Base-by-base conservation (phyloP, 257 asterid species). In the Solanum pennellii region DNA sequence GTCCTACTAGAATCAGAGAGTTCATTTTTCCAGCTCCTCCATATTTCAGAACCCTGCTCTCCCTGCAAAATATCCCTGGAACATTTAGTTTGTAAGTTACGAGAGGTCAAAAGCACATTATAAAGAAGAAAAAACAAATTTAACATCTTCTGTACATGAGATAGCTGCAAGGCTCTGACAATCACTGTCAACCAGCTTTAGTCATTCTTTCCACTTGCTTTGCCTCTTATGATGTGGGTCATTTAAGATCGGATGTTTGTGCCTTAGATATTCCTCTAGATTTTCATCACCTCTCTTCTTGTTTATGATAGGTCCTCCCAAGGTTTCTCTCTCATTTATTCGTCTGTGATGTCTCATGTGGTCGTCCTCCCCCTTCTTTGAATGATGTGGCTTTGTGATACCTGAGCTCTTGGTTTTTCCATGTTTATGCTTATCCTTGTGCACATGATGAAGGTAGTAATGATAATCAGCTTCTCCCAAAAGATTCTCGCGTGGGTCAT, bases 401-500 rank as follows among this genome's bases (percentile, higher is more conserved):
- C 93, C 93, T 68, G 91, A 82, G 87, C 88, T 89, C 91, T 90
- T 91, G 89, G 86, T 72, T 87, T 91, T 90, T 85, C 94, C 89
- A 84, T 93, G 98, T 91, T 91, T 93, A 88, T 90, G 95, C 93
- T 89, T 93, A 88, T 93, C 93, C 91, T 93, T 95, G 44, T 93
- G 94, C 66, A 93, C 97, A 91, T 92, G 98, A 89, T 93, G 99
- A 87, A 91, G 95, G 85, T 95, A 88, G 86, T 94, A 91, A 65
- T 87, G 88, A 86, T 94, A 91, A 91, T 92, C 94, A 74, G 89
- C 90, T 83, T 90, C 96, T 71, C 91, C 94, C 13, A 49, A 74
- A 35, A 90, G 85, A 87, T 75, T 89, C 65, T 62, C 83, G 87
- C 83, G 93, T 80, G 89, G 94, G 83, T 86, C 90, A 75, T 80